Evolutionary conservation across 140 eudicot genomes (phyloP).

Genomic region (Cichorium intybus): DNA sequence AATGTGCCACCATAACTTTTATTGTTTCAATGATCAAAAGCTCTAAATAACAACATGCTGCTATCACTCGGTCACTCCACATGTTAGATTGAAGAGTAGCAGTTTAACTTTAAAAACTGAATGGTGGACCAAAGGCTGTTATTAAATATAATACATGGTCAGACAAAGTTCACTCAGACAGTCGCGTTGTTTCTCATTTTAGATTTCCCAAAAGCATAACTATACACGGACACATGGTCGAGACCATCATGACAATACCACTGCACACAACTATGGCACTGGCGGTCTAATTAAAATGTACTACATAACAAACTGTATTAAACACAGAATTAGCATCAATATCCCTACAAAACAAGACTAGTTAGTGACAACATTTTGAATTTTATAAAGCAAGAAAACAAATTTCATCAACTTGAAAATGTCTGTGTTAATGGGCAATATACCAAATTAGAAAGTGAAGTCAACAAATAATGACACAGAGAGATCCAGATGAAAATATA

Average conservation of each 20-base stretch:
- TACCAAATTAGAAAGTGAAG: neutral
- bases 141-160: neutral
- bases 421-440: neutral
- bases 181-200: neutral
- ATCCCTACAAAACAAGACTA: neutral
- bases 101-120: neutral
- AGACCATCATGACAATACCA: neutral
- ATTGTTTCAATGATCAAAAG: constrained; percentile 1
- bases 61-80: constrained; percentile 1
- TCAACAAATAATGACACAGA: constrained; percentile 13
- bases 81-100: constrained; percentile 1
- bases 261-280: neutral
- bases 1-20: constrained; percentile 1
- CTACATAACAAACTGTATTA: neutral
- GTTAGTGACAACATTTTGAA: neutral
- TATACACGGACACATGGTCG: neutral
- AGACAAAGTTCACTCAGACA: neutral
- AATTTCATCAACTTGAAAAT: constrained; percentile 1
- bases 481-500: constrained; percentile 2
- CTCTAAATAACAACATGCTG: neutral
- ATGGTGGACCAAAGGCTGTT: neutral
- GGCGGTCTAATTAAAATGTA: neutral
- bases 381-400: neutral
- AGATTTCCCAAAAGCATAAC: neutral
- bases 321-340: neutral